phyloP scores from a whole-genome alignment of 108 stramenopile genomes.

The Schizochytrium sp. region DNA sequence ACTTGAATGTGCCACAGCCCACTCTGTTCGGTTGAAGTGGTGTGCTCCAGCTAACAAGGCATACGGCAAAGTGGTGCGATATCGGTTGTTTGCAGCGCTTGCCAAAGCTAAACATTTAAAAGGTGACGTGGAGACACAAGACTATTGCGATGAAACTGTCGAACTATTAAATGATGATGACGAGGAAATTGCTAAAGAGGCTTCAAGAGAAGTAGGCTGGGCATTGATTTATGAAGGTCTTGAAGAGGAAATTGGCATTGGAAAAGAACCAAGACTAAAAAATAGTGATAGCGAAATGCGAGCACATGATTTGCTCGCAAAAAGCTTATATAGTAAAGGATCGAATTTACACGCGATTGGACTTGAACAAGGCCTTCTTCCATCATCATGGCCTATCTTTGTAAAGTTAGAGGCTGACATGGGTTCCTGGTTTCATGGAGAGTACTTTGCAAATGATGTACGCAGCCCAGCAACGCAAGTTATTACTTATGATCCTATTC shows the following conservation, averaged over 20 bases:
- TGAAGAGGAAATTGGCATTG: background rate
- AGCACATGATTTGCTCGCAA: background rate
- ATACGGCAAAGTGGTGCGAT: conserved; percentile 10
- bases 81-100: background rate
- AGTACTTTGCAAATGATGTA: conserved; percentile 16
- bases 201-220: background rate
- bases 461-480: background rate
- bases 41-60: background rate
- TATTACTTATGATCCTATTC: conserved; percentile 12
- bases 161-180: background rate
- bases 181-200: background rate
- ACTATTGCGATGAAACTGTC: background rate
- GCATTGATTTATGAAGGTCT: conserved; percentile 2
- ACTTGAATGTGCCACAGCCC: background rate
- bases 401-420: conserved; percentile 27
- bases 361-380: conserved; percentile 24
- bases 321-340: background rate
- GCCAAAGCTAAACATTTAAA: background rate
- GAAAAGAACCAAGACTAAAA: background rate
- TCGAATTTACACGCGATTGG: background rate
- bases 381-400: conserved; percentile 49
- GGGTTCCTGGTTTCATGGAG: conserved; percentile 57
- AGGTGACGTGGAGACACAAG: background rate
- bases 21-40: background rate
- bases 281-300: background rate